These are phyloP conservation scores for Globisporangium spiculum DNA, from an alignment of 352 stramenopile genomes.

Conservation along the genomic window DNA sequence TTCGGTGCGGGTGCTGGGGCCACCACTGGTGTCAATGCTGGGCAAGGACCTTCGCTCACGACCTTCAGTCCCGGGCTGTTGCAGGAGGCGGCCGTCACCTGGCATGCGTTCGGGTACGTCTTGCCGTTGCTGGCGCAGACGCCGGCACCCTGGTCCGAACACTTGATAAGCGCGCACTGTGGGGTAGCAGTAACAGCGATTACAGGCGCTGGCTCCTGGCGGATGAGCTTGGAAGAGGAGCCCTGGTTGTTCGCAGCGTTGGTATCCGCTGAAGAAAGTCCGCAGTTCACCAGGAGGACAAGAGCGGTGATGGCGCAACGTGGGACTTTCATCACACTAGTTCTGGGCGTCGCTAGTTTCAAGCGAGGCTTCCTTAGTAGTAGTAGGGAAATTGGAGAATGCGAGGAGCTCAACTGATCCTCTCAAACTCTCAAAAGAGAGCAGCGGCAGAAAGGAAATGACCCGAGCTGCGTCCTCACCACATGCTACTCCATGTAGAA, in stretches of 20 bases:
- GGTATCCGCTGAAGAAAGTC: not conserved
- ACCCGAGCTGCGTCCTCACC: not conserved
- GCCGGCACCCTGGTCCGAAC: conserved; percentile 8
- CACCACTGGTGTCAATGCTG: not conserved
- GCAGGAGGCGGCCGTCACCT: conserved; percentile 10
- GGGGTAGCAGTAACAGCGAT: not conserved
- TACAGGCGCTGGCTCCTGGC: not conserved
- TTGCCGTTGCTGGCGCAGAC: conserved; percentile 18
- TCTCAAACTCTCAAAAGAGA: not conserved
- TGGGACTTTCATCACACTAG: not conserved
- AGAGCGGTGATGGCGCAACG: not conserved
- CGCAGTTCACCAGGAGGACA: not conserved
- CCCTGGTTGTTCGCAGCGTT: not conserved
- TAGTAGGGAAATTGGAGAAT: not conserved
- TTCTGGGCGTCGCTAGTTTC: not conserved
- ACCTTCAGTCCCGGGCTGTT: not conserved
- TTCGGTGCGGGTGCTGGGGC: not conserved
- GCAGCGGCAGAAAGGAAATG: not conserved
- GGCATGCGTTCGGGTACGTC: conserved; percentile 18
- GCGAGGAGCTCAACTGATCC: not conserved
- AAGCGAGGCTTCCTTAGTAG: not conserved
- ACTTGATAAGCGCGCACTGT: conserved; percentile 17
- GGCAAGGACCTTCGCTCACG: conserved; percentile 11
- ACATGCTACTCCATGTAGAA: not conserved
- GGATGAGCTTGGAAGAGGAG: not conserved